phyloP scores from a whole-genome alignment of 768 basidiomycete genomes.

The Cystofilobasidium macerans region DNA sequence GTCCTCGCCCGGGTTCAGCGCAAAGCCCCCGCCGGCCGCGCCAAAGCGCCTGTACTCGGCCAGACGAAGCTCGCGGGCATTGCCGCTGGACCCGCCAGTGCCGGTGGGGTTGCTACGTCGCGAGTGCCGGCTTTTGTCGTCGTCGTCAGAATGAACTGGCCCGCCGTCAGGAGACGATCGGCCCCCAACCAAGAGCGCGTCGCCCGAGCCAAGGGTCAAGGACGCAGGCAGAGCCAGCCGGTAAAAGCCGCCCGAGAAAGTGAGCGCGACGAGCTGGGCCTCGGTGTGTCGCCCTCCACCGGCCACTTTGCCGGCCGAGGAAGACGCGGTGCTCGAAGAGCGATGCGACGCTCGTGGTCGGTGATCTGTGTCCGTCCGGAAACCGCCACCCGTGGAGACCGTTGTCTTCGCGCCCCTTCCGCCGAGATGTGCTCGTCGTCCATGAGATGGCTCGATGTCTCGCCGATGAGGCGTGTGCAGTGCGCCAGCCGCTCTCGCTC shows the following conservation, averaged over 20 bases:
- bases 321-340: constrained; percentile 3
- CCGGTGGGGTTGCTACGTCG: constrained; percentile 1
- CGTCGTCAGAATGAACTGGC: constrained; percentile 7
- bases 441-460: constrained; percentile 24
- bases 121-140: constrained; percentile 17
- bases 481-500: not conserved
- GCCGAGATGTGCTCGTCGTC: constrained; percentile 1
- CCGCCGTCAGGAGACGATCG: not conserved
- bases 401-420: constrained; percentile 1
- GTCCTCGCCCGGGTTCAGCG: not conserved
- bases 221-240: constrained; percentile 37
- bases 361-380: constrained; percentile 19
- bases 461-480: not conserved
- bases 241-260: constrained; percentile 47
- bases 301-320: not conserved
- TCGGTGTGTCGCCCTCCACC: constrained; percentile 37
- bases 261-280: constrained; percentile 71
- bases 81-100: not conserved
- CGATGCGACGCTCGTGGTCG: not conserved
- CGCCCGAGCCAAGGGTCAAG: not conserved
- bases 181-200: no score
- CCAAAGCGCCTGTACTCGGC: constrained; percentile 35
- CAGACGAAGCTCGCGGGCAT: constrained; percentile 13
- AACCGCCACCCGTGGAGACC: no score
- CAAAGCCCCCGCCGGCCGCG: constrained; percentile 34